Percentiles rank a stretch among this genome's conserved stretches.
These are phyloP conservation scores for Lachancea sp. DNA, from an alignment of 805 yeast species.

Conservation along the genomic window DNA sequence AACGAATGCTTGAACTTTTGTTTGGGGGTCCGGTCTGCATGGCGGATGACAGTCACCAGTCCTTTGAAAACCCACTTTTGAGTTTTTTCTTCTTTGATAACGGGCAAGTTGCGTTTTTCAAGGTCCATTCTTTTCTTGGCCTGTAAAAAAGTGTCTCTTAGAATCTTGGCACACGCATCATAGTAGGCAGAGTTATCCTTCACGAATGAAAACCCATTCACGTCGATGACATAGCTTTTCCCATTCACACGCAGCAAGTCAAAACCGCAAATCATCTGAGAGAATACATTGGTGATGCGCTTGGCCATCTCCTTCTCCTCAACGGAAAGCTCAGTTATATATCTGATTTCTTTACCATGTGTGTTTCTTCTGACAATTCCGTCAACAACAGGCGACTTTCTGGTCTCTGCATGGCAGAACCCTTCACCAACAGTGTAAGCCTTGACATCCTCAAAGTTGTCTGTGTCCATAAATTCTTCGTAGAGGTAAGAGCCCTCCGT, in stretches of 20 bases:
- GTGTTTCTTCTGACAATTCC: conserved; percentile 96
- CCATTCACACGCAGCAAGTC: conserved; percentile 88
- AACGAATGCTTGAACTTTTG: conserved; percentile 96
- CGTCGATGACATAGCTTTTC: conserved; percentile 88
- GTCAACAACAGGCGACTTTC: conserved; percentile 98
- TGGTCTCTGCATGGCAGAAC: conserved; percentile 95
- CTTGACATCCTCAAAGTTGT: conserved; percentile 96
- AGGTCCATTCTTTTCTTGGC: conserved; percentile 46
- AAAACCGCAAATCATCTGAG: conserved; percentile 95
- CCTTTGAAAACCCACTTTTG: conserved; percentile 98
- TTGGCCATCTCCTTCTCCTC: conserved; percentile 79
- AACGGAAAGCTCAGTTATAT: conserved; percentile 68
- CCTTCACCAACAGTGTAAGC: conserved; percentile 92
- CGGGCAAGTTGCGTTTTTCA: conserved; percentile 33
- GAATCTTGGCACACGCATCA: conserved; percentile 70
- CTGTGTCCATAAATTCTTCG: conserved; percentile 95
- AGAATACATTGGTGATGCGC: conserved; percentile 65
- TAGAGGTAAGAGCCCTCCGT: conserved; percentile 88
- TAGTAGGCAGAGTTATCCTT: conserved; percentile 85
- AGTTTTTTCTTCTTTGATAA: conserved; percentile 35
- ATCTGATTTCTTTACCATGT: conserved; percentile 94
- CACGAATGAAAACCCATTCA: conserved; percentile 95
- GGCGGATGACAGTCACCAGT: conserved; percentile 83
- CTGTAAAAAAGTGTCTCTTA: conserved; percentile 65
- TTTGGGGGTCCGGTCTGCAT: conserved; percentile 97